phyloP scores from a whole-genome alignment of 2,329 filamentous ascomycete species.

The Thyridium curvatum region DNA sequence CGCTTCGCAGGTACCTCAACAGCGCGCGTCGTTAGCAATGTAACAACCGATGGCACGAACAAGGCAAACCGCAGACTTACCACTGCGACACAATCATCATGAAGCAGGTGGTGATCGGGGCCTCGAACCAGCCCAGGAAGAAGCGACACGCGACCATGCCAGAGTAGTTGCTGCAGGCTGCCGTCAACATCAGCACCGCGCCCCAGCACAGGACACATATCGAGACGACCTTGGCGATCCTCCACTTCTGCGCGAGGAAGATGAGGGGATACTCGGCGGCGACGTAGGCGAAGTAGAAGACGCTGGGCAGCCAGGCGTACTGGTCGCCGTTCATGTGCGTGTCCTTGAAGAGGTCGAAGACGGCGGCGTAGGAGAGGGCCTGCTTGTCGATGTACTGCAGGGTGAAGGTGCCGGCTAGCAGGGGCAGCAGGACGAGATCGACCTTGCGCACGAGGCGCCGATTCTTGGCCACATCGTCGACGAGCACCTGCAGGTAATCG shows the following conservation, averaged over 20 bases:
- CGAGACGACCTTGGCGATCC: slow-evolving; percentile 17
- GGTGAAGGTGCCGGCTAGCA: slow-evolving; percentile 20
- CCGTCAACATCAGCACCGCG: slow-evolving; percentile 14
- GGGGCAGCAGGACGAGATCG: slow-evolving; percentile 42
- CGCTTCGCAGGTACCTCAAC: slow-evolving; percentile 31
- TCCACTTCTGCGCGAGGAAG: slow-evolving; percentile 15
- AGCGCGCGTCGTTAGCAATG: not conserved
- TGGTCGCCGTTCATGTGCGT: slow-evolving; percentile 9
- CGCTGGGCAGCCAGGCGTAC: slow-evolving; percentile 20
- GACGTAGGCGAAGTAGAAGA: slow-evolving; percentile 28
- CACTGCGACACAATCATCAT: slow-evolving; percentile 36
- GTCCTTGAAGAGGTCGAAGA: slow-evolving; percentile 12
- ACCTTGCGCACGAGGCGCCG: slow-evolving; percentile 42
- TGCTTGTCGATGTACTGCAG: slow-evolving; percentile 11
- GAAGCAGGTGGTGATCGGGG: slow-evolving; percentile 39
- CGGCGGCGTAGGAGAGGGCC: slow-evolving; percentile 13
- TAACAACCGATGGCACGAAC: too few relatives aligned
- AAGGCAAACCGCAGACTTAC: slow-evolving; percentile 29
- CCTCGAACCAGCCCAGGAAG: slow-evolving; percentile 29
- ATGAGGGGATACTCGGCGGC: slow-evolving; percentile 14
- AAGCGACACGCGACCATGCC: slow-evolving; percentile 28
- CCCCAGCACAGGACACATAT: slow-evolving; percentile 16
- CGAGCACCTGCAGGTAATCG: too few relatives aligned
- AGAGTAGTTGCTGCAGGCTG: slow-evolving; percentile 18
- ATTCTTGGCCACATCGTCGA: slow-evolving; percentile 39